Conservation (phyloP, 108 stramenopile species). For the Mayamaea pseudoterrestris region DNA sequence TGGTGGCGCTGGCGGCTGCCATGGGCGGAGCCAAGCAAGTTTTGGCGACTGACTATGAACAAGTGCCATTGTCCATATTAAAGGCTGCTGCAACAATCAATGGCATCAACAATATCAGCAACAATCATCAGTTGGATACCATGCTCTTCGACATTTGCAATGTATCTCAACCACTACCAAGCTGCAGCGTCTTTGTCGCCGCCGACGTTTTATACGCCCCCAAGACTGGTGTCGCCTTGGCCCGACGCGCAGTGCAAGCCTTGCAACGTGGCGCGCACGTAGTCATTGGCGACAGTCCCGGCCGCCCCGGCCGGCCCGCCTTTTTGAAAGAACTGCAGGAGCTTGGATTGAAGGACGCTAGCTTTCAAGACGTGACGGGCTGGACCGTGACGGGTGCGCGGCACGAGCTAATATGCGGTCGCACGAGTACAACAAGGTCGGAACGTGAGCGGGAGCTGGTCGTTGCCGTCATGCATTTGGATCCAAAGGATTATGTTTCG, state of each 20-base stretch:
- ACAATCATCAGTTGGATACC: conserved; percentile 11
- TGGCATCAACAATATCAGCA: not conserved
- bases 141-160: conserved; percentile 33
- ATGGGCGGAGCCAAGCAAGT: conserved; percentile 27
- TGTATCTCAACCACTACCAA: conserved; percentile 14
- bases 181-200: conserved; percentile 32
- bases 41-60: conserved; percentile 52
- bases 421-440: conserved; percentile 24
- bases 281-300: conserved; percentile 40
- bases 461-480: conserved; percentile 33
- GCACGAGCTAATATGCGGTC: conserved; percentile 47
- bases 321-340: conserved; percentile 32
- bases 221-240: conserved; percentile 44
- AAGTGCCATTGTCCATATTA: conserved; percentile 28
- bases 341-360: conserved; percentile 17
- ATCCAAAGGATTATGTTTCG: conserved; percentile 9
- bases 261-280: conserved; percentile 31
- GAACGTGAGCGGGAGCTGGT: conserved; percentile 20
- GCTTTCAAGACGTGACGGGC: conserved; percentile 28
- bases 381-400: conserved; percentile 36
- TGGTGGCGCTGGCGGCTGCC: conserved; percentile 35
- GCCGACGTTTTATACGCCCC: conserved; percentile 66
- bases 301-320: conserved; percentile 43
- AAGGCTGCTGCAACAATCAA: conserved; percentile 27
- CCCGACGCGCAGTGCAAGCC: conserved; percentile 36